Conservation (phyloP, 208 protist genomes). For the Entamoeba histolytica region DNA sequence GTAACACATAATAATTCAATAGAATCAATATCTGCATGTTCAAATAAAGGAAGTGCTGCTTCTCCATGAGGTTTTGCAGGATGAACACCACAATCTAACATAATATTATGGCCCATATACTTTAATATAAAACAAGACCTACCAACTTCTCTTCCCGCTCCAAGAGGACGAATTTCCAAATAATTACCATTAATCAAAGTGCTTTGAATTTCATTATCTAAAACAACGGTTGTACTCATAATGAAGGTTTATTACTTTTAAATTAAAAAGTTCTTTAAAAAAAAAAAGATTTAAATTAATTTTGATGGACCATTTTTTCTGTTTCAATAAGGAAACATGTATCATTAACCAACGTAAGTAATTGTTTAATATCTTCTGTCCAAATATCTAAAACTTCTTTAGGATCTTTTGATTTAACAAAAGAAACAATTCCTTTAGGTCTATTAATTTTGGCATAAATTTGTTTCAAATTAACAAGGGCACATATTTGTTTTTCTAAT, state of each 20-base stretch:
- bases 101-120: conserved; percentile 76
- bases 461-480: not conserved
- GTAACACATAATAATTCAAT: conserved; percentile 60
- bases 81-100: conserved; percentile 89
- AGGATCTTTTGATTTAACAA: not conserved
- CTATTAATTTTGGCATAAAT: not conserved
- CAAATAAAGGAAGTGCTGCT: conserved; percentile 79
- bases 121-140: conserved; percentile 73
- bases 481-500: not conserved
- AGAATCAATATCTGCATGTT: conserved; percentile 75
- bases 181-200: conserved; percentile 24
- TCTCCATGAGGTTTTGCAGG: conserved; percentile 65
- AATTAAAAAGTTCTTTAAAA: not conserved
- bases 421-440: not conserved
- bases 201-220: not conserved
- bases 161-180: conserved; percentile 74
- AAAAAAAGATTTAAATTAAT: not conserved
- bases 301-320: not conserved
- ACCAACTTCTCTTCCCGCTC: conserved; percentile 80
- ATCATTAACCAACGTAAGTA: not conserved
- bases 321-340: not conserved
- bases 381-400: not conserved
- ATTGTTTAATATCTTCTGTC: not conserved
- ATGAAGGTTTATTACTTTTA: no score
- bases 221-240: not conserved